These are phyloP conservation scores for Przewalskia tangutica DNA, from an alignment of 257 asterid genomes.

Conservation along the genomic window DNA sequence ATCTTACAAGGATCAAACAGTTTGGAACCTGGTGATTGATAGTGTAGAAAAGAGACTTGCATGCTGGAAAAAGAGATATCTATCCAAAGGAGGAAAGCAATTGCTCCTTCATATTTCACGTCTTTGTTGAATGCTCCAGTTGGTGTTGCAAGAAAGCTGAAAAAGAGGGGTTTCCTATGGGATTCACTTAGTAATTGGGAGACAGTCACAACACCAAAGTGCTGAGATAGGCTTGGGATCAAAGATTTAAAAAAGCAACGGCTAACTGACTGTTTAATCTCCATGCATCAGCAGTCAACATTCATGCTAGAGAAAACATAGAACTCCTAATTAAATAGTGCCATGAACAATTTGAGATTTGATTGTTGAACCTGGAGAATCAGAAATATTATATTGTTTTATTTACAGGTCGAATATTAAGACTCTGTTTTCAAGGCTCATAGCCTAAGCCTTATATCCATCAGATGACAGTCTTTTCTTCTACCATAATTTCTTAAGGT, in stretches of 20 bases:
- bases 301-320: neutral
- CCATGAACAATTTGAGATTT: neutral
- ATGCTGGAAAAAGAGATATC: too few species aligned
- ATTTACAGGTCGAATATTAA: neutral
- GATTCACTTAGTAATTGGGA: too few species aligned
- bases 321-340: neutral
- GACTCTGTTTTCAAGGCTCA: neutral
- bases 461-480: neutral
- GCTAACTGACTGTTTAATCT: neutral
- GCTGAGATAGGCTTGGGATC: too few species aligned
- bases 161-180: too few species aligned
- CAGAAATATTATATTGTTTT: neutral
- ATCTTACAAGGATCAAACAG: too few species aligned
- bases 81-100: too few species aligned
- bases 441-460: neutral
- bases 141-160: too few species aligned
- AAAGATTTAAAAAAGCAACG: neutral
- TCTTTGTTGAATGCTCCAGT: too few species aligned
- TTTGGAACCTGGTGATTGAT: too few species aligned
- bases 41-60: too few species aligned
- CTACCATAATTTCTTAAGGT: neutral
- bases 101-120: too few species aligned
- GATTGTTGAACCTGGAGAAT: neutral
- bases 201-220: too few species aligned
- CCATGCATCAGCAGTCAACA: neutral